A percentile compares a stretch with the other conserved stretches of the same genome.
Evolutionary conservation across 345 rosid species (phyloP).

Genomic region (Euphorbia tirucalli): DNA sequence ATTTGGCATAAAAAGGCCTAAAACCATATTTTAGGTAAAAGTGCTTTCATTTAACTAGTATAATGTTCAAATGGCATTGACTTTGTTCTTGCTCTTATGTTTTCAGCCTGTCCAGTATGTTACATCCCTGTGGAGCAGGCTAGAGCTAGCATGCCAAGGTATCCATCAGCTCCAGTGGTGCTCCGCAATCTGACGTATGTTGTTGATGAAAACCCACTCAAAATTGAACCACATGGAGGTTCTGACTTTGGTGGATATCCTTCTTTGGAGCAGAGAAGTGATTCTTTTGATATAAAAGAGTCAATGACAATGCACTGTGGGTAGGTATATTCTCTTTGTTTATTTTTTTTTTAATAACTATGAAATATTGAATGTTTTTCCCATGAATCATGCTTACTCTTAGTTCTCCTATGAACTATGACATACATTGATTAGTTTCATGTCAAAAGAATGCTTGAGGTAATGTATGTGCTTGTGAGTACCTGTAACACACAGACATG

Average conservation of each 20-base stretch:
- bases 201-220: conserved; percentile 52
- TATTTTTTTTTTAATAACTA: not conserved
- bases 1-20: not conserved
- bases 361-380: too few species aligned
- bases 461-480: too few species aligned
- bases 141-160: conserved; percentile 61
- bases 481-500: too few species aligned
- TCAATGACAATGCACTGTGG: conserved; percentile 90
- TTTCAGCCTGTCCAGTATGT: conserved; percentile 83
- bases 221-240: conserved; percentile 63
- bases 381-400: not conserved
- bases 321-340: conserved; percentile 36
- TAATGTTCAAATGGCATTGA: conserved; percentile 8
- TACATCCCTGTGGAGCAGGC: conserved; percentile 75
- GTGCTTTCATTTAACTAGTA: conserved; percentile 2
- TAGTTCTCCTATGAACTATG: not conserved
- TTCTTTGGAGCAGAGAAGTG: conserved; percentile 58
- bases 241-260: conserved; percentile 91
- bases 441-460: too few species aligned
- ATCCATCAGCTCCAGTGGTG: conserved; percentile 53
- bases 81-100: conserved; percentile 16
- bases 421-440: not conserved
- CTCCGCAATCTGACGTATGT: conserved; percentile 59
- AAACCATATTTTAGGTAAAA: too few species aligned
- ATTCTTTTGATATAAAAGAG: conserved; percentile 64